A percentile compares a stretch with the other conserved stretches of the same genome.
These are phyloP conservation scores for Hydrangea macrophylla DNA, from an alignment of 148 eudicot species.

Conservation along the genomic window DNA sequence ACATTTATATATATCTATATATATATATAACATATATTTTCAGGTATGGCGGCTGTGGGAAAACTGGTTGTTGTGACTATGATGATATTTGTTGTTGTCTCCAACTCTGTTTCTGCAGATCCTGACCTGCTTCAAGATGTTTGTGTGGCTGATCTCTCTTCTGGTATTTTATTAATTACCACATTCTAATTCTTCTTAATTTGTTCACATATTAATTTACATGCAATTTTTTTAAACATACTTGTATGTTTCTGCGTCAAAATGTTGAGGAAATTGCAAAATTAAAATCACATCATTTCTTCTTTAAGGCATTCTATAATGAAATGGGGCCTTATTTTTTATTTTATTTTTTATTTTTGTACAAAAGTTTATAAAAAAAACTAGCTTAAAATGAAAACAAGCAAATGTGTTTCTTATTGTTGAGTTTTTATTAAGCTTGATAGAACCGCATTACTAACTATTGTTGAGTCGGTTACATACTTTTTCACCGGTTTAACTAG, in stretches of 20 bases:
- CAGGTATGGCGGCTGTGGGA: conserved; percentile 8
- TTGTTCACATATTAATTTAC: neutral
- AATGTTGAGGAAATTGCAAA: neutral
- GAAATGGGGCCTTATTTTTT: no score
- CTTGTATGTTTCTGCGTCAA: neutral
- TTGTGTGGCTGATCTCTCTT: conserved; percentile 45
- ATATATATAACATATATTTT: neutral
- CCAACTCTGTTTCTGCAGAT: conserved; percentile 32
- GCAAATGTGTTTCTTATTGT: no score
- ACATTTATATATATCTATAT: neutral
- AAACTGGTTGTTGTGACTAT: conserved; percentile 8
- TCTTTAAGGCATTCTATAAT: no score
- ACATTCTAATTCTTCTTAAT: neutral
- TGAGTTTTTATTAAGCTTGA: no score
- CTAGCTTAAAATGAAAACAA: no score
- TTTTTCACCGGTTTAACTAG: no score
- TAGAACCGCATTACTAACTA: no score
- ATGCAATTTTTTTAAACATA: neutral
- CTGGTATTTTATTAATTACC: conserved; percentile 27
- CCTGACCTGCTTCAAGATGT: conserved; percentile 49
- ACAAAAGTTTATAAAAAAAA: no score
- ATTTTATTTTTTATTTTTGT: no score
- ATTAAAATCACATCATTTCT: no score
- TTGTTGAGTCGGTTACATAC: no score
- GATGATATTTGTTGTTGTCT: conserved; percentile 6